Evolutionary conservation across 2,329 filamentous ascomycete genomes (phyloP).

Genomic region (Metarhizium brunneum): DNA sequence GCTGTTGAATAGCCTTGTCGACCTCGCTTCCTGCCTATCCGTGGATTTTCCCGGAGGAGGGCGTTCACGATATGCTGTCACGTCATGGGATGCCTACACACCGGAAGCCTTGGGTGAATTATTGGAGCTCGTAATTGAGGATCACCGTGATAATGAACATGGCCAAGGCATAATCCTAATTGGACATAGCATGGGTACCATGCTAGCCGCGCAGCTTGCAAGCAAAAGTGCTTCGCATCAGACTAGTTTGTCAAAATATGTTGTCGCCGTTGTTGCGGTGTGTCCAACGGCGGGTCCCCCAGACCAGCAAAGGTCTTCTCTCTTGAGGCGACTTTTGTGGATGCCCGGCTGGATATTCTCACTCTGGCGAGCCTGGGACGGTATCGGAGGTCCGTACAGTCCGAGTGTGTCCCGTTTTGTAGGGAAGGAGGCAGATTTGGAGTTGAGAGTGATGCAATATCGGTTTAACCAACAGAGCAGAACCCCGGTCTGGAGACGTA

Average conservation of each 20-base stretch:
- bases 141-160: constrained; percentile 55
- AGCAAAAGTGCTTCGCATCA: constrained; percentile 31
- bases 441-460: constrained; percentile 58
- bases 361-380: constrained; percentile 68
- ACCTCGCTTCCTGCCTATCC: constrained; percentile 70
- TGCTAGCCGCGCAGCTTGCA: constrained; percentile 64
- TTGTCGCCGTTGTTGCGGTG: constrained; percentile 71
- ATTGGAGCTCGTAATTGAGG: constrained; percentile 63
- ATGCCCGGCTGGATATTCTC: constrained; percentile 68
- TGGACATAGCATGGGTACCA: constrained; percentile 85
- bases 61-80: constrained; percentile 63
- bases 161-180: constrained; percentile 70
- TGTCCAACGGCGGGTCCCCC: constrained; percentile 66
- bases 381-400: constrained; percentile 68
- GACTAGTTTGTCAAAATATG: constrained; percentile 46
- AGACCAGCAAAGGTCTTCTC: constrained; percentile 30
- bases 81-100: constrained; percentile 68
- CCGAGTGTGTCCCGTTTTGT: constrained; percentile 72
- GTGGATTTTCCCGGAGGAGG: constrained; percentile 91
- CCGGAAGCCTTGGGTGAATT: constrained; percentile 67
- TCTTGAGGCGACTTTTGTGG: constrained; percentile 50
- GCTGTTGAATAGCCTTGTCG: constrained; percentile 70
- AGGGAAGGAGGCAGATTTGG: constrained; percentile 53
- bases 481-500: constrained; percentile 73
- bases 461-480: constrained; percentile 75